Base-by-base conservation (phyloP, 116 monocot species). In the Posidonia oceanica region DNA sequence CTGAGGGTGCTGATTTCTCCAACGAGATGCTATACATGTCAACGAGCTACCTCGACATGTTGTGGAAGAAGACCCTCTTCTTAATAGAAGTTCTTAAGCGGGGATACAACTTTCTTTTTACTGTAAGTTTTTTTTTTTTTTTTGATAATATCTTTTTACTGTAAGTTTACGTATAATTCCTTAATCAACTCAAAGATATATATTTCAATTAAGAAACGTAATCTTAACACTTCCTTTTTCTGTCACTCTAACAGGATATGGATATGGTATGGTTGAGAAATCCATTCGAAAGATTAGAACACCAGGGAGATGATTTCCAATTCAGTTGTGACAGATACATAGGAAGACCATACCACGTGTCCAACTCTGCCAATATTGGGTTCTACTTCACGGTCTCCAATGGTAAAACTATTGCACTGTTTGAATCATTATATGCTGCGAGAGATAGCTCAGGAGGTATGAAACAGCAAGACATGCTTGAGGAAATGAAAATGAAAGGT, bases 101-200 rank as follows among this genome's bases (percentile, higher is more conserved):
- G 20, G 88, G 88, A 38, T 88, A 88, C 64, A 88, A 57, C 83
- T 86, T 88, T 80, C 74, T 93, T 8, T 93, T 85, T 72, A 93
- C 92, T 12, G 29, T 63, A 20, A n/a, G n/a, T n/a, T n/a, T n/a
- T n/a, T n/a, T n/a, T n/a, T n/a, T n/a, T n/a, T n/a, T n/a, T n/a
- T n/a, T n/a, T n/a, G n/a, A n/a, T n/a, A n/a, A n/a, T n/a, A n/a
- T n/a, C n/a, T n/a, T n/a, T n/a, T n/a, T n/a, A n/a, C n/a, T 12
- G 29, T 63, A 20, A 4, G 11, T 64, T 37, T 64, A 21, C 37
- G 11, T 29, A 23, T 38, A 3, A 22, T 29, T 61, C 7, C 21
- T 62, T 23, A 36, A 62, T 23, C 36, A 29, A 62, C 40, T 16
- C 42, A 48, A 14, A 18, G 4, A 48, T 14, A 51, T 48, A 44